Base-by-base conservation (phyloP, 768 basidiomycete species). In the Lactarius akahatsu region DNA sequence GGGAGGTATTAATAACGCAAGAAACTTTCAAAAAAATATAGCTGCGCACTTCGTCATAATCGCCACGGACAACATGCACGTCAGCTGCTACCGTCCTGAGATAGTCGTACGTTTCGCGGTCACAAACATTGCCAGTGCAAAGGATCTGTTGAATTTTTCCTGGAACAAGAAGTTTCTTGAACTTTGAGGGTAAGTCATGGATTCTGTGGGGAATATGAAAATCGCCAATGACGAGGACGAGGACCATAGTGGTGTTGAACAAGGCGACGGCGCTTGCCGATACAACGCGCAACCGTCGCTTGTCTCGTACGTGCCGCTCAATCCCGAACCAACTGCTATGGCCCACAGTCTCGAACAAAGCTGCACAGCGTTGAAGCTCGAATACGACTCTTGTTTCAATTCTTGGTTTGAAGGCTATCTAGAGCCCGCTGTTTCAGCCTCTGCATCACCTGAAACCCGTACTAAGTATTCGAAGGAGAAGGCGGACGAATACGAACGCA, bases 101-200 rank as follows among this genome's bases (percentile, higher is more conserved):
- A 80, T 97, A 98, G 71, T 98, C 97, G 77, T 91, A 95, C 8
- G 97, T 98, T 78, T 98, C 96, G 73, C 90, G 89, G 79, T 99
- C 97, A 76, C 94, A 96, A 28, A 98, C 90, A 75, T 98, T 98
- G 57, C 97, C 97, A 0, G 96, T 98, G 76, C 94, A 97, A 30
- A 98, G 82, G 66, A 98, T 97, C 77, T 98, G 96, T 69, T 96
- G 93, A 55, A 99, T 98, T 77, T 99, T 99, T 26, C 97, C 97
- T 75, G 74, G 71, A 11, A 86, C 85, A 3, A 99, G 82, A 1
- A 98, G 88, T 74, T 98, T 97, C 80, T 96, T 96, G 80, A 99
- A 99, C 79, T 98, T 98, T 16, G 87, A 81, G 0, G 97, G 96
- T 10, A 99, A 85, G 74, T 97, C 97, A 75, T 97, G 93, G 10